phyloP scores from a whole-genome alignment of 2,329 filamentous ascomycete genomes.

The Colletotrichum simmondsii region DNA sequence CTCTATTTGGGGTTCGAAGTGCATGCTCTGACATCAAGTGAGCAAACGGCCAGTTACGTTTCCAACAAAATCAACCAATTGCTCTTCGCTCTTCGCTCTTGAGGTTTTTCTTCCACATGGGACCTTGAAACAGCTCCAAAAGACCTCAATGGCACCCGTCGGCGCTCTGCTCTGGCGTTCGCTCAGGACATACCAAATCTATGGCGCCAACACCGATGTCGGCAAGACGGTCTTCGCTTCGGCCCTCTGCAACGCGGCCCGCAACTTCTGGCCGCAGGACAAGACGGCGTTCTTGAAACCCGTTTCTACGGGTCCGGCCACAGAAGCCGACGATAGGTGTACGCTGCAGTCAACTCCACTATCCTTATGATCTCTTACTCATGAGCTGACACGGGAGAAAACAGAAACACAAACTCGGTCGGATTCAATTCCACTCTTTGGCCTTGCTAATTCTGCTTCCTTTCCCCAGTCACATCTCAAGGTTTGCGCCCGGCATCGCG shows the following conservation, averaged over 20 bases:
- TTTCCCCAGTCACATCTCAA: conserved; percentile 67
- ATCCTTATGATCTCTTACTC: background rate
- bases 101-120: background rate
- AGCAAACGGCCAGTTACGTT: background rate
- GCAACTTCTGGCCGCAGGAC: conserved; percentile 55
- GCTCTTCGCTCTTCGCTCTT: background rate
- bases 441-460: background rate
- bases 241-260: conserved; percentile 73
- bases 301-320: conserved; percentile 77
- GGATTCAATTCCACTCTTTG: background rate
- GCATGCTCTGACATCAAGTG: background rate
- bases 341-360: conserved; percentile 3
- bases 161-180: conserved; percentile 74
- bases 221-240: conserved; percentile 87
- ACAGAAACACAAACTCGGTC: conserved; percentile 5
- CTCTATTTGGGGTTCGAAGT: background rate
- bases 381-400: background rate
- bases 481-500: conserved; percentile 63
- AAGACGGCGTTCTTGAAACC: conserved; percentile 79
- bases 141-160: conserved; percentile 54
- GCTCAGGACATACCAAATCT: conserved; percentile 78
- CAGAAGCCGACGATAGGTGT: conserved; percentile 79
- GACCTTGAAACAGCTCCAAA: background rate
- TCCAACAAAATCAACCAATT: too few species aligned
- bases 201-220: conserved; percentile 85